Base-by-base conservation (phyloP, 345 rosid genomes). In the Camelina hispida region DNA sequence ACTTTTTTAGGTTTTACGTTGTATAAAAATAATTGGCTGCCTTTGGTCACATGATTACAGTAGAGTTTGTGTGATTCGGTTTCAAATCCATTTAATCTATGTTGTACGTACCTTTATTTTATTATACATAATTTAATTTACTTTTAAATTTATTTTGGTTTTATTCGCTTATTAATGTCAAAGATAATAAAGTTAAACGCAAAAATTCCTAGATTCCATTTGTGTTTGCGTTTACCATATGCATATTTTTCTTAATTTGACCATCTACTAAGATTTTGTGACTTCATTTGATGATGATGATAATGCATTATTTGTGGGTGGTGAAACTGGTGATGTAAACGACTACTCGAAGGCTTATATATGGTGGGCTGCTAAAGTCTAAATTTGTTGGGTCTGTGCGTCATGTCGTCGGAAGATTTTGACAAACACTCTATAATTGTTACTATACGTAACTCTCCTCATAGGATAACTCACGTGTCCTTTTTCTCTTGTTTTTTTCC, bases 351-450 rank as follows among this genome's bases (percentile, higher is more conserved):
- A 38, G 65, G 65, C n/a, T 28, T 28, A 34, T 34, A 34, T 4
- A 18, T 4, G 28, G 66, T 20, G 0, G 63, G 64, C 64, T 43
- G 32, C 42, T 37, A 62, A 62, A 8, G 43, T 52, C 55, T n/a
- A 12, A 3, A 15, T 52, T 52, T 35, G 51, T 18, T 63, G 35
- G 22, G 17, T 38, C 14, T 38, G 13, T 53, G 34, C 4, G 48
- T 38, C 1, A 38, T 9, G 12, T 73, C 46, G 69, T 56, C 62
- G 2, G 61, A 48, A 22, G 71, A 44, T 73, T 4, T 64, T 64
- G 64, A 64, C 77, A 23, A 14, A 11, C 54, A 14, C 23, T 65
- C 65, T 65, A 65, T 65, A 22, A 7, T 34, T 34, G 37, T 34
- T 34, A 8, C 9, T 34, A 34, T 32, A 32, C 9, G 37, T n/a